Evolutionary conservation across 352 stramenopile species (phyloP).

Genomic region (Albugo laibachii): DNA sequence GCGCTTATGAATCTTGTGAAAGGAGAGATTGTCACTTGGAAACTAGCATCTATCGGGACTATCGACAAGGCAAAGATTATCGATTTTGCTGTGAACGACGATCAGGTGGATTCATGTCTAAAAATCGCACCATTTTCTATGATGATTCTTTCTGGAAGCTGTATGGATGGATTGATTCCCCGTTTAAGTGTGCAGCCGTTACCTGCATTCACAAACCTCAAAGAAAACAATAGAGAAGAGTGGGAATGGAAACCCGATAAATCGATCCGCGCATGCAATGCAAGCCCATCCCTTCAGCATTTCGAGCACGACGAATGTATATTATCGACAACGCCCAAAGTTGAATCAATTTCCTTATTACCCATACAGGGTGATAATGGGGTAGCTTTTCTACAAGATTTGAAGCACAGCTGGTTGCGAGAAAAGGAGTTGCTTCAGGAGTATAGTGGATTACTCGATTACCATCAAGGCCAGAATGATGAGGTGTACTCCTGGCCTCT

Average conservation of each 20-base stretch:
- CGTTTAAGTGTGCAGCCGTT: slow-evolving; percentile 34
- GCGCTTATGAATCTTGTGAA: slow-evolving; percentile 29
- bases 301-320: neutral
- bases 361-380: slow-evolving; percentile 22
- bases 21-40: slow-evolving; percentile 34
- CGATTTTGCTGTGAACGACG: slow-evolving; percentile 19
- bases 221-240: slow-evolving; percentile 37
- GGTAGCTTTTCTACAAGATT: slow-evolving; percentile 30
- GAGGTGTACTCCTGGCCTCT: slow-evolving; percentile 56
- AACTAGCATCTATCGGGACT: slow-evolving; percentile 16
- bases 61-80: slow-evolving; percentile 29
- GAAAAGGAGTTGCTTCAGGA: slow-evolving; percentile 16
- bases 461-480: slow-evolving; percentile 1
- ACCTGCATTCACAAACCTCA: slow-evolving; percentile 33
- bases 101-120: slow-evolving; percentile 30
- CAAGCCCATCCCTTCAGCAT: neutral
- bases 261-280: neutral
- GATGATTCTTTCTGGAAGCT: slow-evolving; percentile 46
- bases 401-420: slow-evolving; percentile 18
- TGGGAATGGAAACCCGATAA: slow-evolving; percentile 28
- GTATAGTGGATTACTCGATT: slow-evolving; percentile 2
- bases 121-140: slow-evolving; percentile 34
- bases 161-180: slow-evolving; percentile 43
- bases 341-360: neutral
- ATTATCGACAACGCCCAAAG: neutral